Evolutionary conservation across 2,329 filamentous ascomycete species (phyloP).

Genomic region (Achaetomium macrosporum): DNA sequence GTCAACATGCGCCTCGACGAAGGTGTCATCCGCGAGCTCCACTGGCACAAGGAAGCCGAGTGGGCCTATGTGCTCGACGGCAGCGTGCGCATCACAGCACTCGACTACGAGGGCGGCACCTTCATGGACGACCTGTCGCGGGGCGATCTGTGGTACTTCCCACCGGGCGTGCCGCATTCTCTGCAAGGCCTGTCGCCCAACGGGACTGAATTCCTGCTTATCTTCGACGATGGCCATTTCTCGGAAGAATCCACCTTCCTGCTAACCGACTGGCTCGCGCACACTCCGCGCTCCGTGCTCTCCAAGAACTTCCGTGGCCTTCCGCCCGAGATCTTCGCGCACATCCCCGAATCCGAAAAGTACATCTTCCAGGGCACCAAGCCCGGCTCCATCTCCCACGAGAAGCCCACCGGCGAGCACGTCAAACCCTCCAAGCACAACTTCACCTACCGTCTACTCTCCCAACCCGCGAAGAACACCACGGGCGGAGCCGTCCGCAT

Average conservation of each 20-base stretch:
- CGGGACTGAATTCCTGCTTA: slow-evolving; percentile 46
- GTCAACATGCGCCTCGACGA: slow-evolving; percentile 73
- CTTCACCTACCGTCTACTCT: slow-evolving; percentile 68
- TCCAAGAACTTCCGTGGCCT: slow-evolving; percentile 67
- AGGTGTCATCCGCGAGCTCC: slow-evolving; percentile 68
- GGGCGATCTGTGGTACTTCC: slow-evolving; percentile 79
- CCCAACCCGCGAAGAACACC: slow-evolving; percentile 59
- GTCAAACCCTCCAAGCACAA: slow-evolving; percentile 62
- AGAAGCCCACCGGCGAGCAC: slow-evolving; percentile 53
- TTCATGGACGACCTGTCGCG: slow-evolving; percentile 72
- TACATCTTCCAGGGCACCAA: slow-evolving; percentile 71
- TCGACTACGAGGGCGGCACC: slow-evolving; percentile 69
- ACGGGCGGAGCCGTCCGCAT: slow-evolving; percentile 68
- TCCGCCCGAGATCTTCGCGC: slow-evolving; percentile 61
- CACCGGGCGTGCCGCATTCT: slow-evolving; percentile 69
- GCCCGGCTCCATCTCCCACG: slow-evolving; percentile 59
- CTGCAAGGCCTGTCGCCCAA: slow-evolving; percentile 65
- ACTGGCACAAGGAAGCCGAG: slow-evolving; percentile 77
- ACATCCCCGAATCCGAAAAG: slow-evolving; percentile 61
- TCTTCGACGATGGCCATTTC: slow-evolving; percentile 46
- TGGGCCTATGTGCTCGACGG: slow-evolving; percentile 72
- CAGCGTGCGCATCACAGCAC: slow-evolving; percentile 62
- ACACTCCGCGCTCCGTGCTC: slow-evolving; percentile 63
- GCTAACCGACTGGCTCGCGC: slow-evolving; percentile 67
- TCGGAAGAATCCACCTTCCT: slow-evolving; percentile 64